Evolutionary conservation across 352 stramenopile species (phyloP).

Genomic region (Phytophthora aleatoria): DNA sequence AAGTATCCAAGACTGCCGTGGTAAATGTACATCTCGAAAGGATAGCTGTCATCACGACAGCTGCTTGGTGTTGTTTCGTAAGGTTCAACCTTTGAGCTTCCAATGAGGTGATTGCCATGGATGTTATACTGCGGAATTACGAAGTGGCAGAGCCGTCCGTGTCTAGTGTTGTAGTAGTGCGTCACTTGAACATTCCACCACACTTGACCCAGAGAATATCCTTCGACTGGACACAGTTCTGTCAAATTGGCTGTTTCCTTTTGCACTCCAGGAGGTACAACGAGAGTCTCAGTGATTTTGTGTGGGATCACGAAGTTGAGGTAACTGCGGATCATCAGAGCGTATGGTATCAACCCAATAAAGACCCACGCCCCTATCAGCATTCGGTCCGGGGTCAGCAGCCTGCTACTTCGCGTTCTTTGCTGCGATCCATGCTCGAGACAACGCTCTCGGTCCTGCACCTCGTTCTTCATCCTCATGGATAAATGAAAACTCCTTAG

Average conservation of each 20-base stretch:
- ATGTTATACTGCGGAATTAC: conserved; percentile 33
- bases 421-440: conserved; percentile 1
- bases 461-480: conserved; percentile 2
- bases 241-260: conserved; percentile 18
- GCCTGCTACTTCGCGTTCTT: neutral
- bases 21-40: conserved; percentile 18
- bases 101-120: conserved; percentile 18
- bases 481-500: neutral
- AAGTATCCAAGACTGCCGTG: conserved; percentile 29
- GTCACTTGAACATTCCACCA: conserved; percentile 30
- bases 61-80: conserved; percentile 9
- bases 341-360: conserved; percentile 21
- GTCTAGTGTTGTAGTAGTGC: conserved; percentile 9
- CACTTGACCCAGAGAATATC: conserved; percentile 14
- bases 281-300: conserved; percentile 19
- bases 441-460: conserved; percentile 1
- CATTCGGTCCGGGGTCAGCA: conserved; percentile 7
- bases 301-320: conserved; percentile 26
- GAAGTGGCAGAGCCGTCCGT: conserved; percentile 23
- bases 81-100: neutral
- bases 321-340: conserved; percentile 28
- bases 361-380: conserved; percentile 15
- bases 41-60: conserved; percentile 17
- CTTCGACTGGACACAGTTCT: conserved; percentile 13
- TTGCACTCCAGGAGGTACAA: conserved; percentile 4